Evolutionary conservation across 2,329 filamentous ascomycete genomes (phyloP).

Genomic region (Teratosphaeria gauchensis): DNA sequence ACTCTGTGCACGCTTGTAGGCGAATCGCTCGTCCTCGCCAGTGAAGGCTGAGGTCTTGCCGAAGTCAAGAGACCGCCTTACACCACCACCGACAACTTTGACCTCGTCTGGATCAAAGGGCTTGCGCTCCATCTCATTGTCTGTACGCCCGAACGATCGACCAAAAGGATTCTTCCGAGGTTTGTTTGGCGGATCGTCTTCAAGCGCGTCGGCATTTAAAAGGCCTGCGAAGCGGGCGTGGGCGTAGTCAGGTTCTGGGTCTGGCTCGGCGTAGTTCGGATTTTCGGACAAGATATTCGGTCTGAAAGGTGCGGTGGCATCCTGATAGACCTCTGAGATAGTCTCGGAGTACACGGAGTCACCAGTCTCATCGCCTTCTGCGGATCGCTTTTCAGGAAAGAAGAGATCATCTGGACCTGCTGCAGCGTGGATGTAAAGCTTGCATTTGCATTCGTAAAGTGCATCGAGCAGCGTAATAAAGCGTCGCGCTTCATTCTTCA

Average conservation of each 20-base stretch:
- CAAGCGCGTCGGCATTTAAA: constrained; percentile 36
- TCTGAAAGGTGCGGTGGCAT: constrained; percentile 64
- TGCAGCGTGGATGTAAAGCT: constrained; percentile 58
- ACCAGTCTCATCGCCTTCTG: constrained; percentile 10
- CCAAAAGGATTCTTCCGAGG: constrained; percentile 17
- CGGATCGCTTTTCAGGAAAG: constrained; percentile 45
- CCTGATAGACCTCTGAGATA: constrained; percentile 66
- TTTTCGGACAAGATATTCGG: constrained; percentile 64
- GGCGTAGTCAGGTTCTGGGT: constrained; percentile 26
- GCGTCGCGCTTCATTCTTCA: constrained; percentile 72
- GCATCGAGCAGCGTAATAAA: constrained; percentile 76
- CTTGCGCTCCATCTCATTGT: constrained; percentile 24
- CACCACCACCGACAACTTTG: constrained; percentile 16
- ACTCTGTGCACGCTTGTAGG: constrained; percentile 66
- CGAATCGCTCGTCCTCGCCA: constrained; percentile 73
- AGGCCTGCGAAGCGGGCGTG: constrained; percentile 27
- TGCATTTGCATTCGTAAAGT: constrained; percentile 71
- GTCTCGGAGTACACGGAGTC: constrained; percentile 57
- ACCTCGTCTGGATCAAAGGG: constrained; percentile 25
- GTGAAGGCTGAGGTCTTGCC: constrained; percentile 59
- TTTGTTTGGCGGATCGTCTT: constrained; percentile 41
- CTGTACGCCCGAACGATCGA: constrained; percentile 23
- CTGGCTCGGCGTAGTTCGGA: constrained; percentile 25
- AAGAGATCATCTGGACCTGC: constrained; percentile 64
- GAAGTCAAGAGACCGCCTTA: constrained; percentile 45